These are phyloP conservation scores for Sophora flavescens DNA, from an alignment of 306 rosid species.

Conservation along the genomic window DNA sequence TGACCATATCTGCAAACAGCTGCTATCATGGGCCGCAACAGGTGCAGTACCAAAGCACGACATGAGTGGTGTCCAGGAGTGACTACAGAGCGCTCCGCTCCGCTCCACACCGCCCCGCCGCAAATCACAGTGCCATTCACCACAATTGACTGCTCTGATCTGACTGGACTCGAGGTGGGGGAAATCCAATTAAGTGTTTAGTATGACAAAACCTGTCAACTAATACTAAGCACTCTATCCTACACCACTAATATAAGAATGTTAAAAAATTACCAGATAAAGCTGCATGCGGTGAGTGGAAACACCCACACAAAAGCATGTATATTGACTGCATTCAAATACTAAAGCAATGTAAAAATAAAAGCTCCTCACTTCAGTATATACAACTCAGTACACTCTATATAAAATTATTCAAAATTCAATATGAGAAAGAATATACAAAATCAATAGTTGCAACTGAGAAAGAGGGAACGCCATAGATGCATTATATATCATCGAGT, in stretches of 20 bases:
- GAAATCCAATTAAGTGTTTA: background rate
- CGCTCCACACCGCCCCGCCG: background rate
- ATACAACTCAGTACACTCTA: conserved; percentile 33
- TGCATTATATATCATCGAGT: background rate
- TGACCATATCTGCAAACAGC: background rate
- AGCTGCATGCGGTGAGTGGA: background rate
- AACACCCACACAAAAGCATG: conserved; percentile 7
- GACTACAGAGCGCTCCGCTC: background rate
- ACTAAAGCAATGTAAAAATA: background rate
- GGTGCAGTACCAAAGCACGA: background rate
- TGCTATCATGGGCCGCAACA: background rate
- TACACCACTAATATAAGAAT: background rate
- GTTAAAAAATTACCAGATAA: background rate
- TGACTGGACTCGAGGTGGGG: background rate
- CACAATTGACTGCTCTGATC: background rate
- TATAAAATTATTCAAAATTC: conserved; percentile 26
- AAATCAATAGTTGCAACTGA: conserved; percentile 26
- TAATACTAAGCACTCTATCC: background rate
- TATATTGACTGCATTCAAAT: background rate
- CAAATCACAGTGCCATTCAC: too few species aligned
- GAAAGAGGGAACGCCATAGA: conserved; percentile 12
- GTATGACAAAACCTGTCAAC: background rate
- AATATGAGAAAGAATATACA: conserved; percentile 22
- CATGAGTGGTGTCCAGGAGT: background rate
- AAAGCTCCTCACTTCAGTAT: conserved; percentile 20